Conservation (phyloP, 768 basidiomycete genomes). For the Vararia minispora region DNA sequence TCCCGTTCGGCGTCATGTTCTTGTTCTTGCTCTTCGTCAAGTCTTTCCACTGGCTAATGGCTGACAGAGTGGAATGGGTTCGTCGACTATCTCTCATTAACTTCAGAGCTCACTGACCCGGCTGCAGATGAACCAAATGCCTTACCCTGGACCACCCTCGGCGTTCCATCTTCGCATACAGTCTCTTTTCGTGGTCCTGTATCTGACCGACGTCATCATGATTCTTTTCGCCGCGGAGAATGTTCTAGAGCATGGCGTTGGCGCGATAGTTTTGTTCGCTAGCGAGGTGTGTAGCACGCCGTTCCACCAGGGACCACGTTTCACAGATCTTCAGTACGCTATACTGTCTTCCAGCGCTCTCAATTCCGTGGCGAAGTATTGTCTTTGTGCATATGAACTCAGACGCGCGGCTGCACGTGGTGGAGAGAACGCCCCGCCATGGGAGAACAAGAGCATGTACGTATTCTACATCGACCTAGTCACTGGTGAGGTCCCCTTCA, state of each 20-base stretch:
- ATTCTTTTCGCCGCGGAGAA: slow-evolving; percentile 73
- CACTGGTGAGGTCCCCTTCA: slow-evolving; percentile 49
- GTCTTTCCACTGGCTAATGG: slow-evolving; percentile 95
- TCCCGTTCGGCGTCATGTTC: slow-evolving; percentile 90
- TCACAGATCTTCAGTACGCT: slow-evolving; percentile 51
- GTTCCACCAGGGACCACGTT: slow-evolving; percentile 8
- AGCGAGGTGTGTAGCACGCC: slow-evolving; percentile 56
- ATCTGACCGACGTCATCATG: slow-evolving; percentile 65
- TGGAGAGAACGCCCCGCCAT: slow-evolving; percentile 78
- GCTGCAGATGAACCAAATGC: slow-evolving; percentile 89
- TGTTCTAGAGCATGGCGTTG: slow-evolving; percentile 67
- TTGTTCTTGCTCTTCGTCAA: slow-evolving; percentile 90
- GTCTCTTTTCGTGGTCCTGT: slow-evolving; percentile 62
- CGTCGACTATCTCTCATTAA: slow-evolving; percentile 16
- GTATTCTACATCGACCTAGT: slow-evolving; percentile 88
- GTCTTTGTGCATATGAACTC: slow-evolving; percentile 72
- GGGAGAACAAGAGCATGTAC: slow-evolving; percentile 99
- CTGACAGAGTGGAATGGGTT: slow-evolving; percentile 95
- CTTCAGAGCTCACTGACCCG: slow-evolving; percentile 4
- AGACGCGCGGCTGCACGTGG: slow-evolving; percentile 67
- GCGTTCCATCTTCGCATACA: slow-evolving; percentile 83
- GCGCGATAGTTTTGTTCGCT: slow-evolving; percentile 90
- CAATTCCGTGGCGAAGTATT: slow-evolving; percentile 74
- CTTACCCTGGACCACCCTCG: slow-evolving; percentile 72
- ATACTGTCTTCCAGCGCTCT: slow-evolving; percentile 75